phyloP scores from a whole-genome alignment of 2,329 filamentous ascomycete species.

The Zymoseptoria ardabiliae region DNA sequence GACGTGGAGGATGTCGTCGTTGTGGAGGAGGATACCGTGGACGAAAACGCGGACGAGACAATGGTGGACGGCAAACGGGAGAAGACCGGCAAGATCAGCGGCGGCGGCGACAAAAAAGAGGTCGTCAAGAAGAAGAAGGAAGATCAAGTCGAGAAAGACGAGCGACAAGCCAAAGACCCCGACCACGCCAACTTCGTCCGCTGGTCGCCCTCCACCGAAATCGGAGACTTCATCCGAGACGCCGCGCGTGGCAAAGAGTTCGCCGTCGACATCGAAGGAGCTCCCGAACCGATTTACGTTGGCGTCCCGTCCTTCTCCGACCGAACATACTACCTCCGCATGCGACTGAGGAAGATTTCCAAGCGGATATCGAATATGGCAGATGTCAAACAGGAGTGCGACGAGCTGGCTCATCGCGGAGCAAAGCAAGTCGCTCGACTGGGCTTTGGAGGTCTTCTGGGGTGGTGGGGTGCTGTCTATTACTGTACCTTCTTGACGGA shows the following conservation, averaged over 20 bases:
- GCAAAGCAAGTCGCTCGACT: slow-evolving; percentile 73
- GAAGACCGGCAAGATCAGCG: slow-evolving; percentile 37
- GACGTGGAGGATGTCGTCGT: slow-evolving; percentile 16
- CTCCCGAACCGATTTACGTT: slow-evolving; percentile 60
- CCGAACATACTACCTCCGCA: slow-evolving; percentile 79
- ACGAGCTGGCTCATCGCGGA: slow-evolving; percentile 64
- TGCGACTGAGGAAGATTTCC: slow-evolving; percentile 65
- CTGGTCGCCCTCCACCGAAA: slow-evolving; percentile 82
- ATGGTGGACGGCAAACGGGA: slow-evolving; percentile 45
- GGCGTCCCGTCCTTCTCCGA: slow-evolving; percentile 83
- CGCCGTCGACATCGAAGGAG: slow-evolving; percentile 71
- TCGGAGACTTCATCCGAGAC: slow-evolving; percentile 90
- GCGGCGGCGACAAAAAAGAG: slow-evolving; percentile 22
- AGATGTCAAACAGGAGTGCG: slow-evolving; percentile 73
- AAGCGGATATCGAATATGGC: slow-evolving; percentile 61
- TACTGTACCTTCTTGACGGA: slow-evolving; percentile 60
- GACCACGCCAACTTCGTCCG: slow-evolving; percentile 64
- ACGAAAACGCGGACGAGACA: slow-evolving; percentile 43
- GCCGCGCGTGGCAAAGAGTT: slow-evolving; percentile 80
- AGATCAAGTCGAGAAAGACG: slow-evolving; percentile 36
- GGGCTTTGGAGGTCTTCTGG: slow-evolving; percentile 64
- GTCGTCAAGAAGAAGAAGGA: slow-evolving; percentile 23
- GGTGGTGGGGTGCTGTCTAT: slow-evolving; percentile 80
- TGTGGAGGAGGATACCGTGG: slow-evolving; percentile 32
- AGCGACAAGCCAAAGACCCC: slow-evolving; percentile 24